Evolutionary conservation across 2,329 filamentous ascomycete species (phyloP).

Genomic region (Aspergillus awamori): DNA sequence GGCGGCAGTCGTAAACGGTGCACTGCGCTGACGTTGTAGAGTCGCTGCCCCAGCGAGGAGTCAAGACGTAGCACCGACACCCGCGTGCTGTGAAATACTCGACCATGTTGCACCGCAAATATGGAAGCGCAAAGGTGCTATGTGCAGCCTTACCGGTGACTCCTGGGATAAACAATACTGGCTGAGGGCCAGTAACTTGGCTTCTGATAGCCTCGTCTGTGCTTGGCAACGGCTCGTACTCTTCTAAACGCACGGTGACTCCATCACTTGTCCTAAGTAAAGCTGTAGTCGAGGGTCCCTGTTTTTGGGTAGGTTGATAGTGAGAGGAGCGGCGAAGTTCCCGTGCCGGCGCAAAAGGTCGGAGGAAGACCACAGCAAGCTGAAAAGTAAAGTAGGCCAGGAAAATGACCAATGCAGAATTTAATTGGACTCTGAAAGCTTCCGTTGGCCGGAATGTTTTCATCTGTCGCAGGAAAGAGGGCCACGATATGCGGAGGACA

Average conservation of each 20-base stretch:
- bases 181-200: not conserved
- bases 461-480: slow-evolving; percentile 17
- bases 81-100: slow-evolving; percentile 10
- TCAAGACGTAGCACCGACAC: slow-evolving; percentile 7
- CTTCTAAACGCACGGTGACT: not conserved
- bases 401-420: slow-evolving; percentile 13
- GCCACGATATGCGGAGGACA: slow-evolving; percentile 17
- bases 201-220: not conserved
- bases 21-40: not conserved
- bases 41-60: slow-evolving; percentile 11
- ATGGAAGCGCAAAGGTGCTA: slow-evolving; percentile 12
- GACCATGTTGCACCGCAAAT: slow-evolving; percentile 11
- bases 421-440: not conserved
- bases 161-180: slow-evolving; percentile 14
- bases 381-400: slow-evolving; percentile 13
- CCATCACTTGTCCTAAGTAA: not conserved
- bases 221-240: not conserved
- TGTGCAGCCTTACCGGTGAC: slow-evolving; percentile 4
- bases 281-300: not conserved
- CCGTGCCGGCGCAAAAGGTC: slow-evolving; percentile 9
- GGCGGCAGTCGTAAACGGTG: slow-evolving; percentile 15
- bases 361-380: slow-evolving; percentile 16
- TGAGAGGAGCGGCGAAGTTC: not conserved
- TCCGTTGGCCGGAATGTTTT: slow-evolving; percentile 9
- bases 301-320: not conserved